phyloP scores from a whole-genome alignment of 108 stramenopile genomes.

The Phaeodactylum tricornutum region DNA sequence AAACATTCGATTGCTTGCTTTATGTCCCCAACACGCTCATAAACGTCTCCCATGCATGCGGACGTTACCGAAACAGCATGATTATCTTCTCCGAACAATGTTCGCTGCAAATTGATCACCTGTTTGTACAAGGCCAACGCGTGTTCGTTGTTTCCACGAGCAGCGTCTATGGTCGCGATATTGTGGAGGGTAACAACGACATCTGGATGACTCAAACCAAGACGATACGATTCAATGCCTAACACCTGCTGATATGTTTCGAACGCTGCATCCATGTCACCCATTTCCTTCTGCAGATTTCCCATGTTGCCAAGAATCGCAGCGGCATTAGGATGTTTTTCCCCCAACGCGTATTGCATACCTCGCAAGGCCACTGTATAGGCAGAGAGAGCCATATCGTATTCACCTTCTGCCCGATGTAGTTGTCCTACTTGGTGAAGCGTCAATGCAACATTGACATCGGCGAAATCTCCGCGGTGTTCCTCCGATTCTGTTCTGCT shows the following conservation, averaged over 20 bases:
- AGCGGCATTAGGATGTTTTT: slow-evolving; percentile 62
- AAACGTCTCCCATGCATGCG: slow-evolving; percentile 76
- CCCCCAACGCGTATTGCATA: slow-evolving; percentile 67
- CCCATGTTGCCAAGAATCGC: slow-evolving; percentile 81
- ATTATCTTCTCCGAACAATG: slow-evolving; percentile 53
- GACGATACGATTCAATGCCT: slow-evolving; percentile 70
- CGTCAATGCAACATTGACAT: slow-evolving; percentile 69
- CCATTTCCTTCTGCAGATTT: slow-evolving; percentile 80
- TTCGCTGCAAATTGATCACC: slow-evolving; percentile 66
- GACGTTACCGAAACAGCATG: slow-evolving; percentile 55
- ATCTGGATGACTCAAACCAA: slow-evolving; percentile 79
- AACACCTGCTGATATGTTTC: slow-evolving; percentile 78
- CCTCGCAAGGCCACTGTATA: slow-evolving; percentile 66
- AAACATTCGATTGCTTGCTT: slow-evolving; percentile 48
- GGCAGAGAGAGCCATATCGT: slow-evolving; percentile 48
- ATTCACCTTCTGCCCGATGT: slow-evolving; percentile 43
- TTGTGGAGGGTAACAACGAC: slow-evolving; percentile 82
- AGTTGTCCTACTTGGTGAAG: slow-evolving; percentile 77
- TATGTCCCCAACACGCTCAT: slow-evolving; percentile 57
- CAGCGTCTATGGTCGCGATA: slow-evolving; percentile 84
- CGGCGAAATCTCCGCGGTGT: slow-evolving; percentile 25
- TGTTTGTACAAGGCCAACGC: slow-evolving; percentile 56
- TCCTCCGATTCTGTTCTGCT: not conserved
- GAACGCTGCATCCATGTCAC: slow-evolving; percentile 68
- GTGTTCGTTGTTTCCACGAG: slow-evolving; percentile 58